phyloP scores from a whole-genome alignment of 2,329 filamentous ascomycete genomes.

The Apiospora rasikravindrae region DNA sequence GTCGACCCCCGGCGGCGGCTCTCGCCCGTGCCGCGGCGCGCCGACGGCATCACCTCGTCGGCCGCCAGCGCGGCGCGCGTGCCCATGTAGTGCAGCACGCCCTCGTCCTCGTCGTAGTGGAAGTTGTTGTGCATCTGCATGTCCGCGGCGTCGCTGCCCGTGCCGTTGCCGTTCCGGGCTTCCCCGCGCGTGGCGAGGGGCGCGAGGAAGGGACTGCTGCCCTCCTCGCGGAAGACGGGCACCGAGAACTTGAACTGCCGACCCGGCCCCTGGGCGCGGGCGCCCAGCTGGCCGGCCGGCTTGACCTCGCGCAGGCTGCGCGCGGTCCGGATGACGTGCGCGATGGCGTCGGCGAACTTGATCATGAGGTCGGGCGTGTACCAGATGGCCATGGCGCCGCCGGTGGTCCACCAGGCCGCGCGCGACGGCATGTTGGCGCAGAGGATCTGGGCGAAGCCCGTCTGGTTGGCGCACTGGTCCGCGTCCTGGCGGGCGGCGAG shows the following conservation, averaged over 20 bases:
- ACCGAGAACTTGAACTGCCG: neutral
- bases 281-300: neutral
- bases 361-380: neutral
- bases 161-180: neutral
- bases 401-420: neutral
- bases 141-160: neutral
- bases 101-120: neutral
- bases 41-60: neutral
- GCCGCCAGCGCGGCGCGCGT: neutral
- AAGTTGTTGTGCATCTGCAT: neutral
- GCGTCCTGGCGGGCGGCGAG: neutral
- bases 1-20: neutral
- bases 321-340: neutral
- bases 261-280: neutral
- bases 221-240: neutral
- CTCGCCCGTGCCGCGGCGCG: neutral
- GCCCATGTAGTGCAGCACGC: neutral
- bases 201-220: neutral
- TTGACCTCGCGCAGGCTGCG: neutral
- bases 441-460: neutral
- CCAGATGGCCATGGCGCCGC: conserved; percentile 1
- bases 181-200: no score
- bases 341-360: neutral
- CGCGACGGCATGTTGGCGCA: neutral
- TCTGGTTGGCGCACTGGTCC: neutral